These are phyloP conservation scores for Protomyces lactucae-debilis DNA, from an alignment of 1,139 yeast species.

Conservation along the genomic window DNA sequence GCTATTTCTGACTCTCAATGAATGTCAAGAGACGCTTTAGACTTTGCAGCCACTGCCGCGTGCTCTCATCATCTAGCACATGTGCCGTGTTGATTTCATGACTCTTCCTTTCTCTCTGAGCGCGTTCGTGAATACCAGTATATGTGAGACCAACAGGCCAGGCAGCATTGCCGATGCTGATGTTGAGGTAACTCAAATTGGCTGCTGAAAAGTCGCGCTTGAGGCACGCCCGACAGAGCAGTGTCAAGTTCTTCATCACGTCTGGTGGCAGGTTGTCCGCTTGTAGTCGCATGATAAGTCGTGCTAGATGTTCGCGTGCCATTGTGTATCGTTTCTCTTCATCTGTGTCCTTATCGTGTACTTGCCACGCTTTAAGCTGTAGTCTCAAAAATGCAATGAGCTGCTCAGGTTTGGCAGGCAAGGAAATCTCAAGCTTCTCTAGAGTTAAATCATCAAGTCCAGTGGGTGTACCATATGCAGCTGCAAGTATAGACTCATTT, in stretches of 20 bases:
- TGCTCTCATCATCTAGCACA: constrained; percentile 71
- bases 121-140: constrained; percentile 74
- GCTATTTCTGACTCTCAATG: constrained; percentile 32
- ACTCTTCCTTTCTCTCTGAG: constrained; percentile 49
- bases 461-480: not conserved
- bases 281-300: constrained; percentile 57
- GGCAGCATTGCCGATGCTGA: constrained; percentile 82
- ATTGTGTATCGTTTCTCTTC: not conserved
- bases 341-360: not conserved
- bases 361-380: not conserved
- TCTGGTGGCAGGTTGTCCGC: constrained; percentile 45
- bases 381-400: not conserved
- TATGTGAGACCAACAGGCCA: constrained; percentile 88
- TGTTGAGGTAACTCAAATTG: constrained; percentile 63
- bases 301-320: constrained; percentile 48
- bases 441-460: constrained; percentile 43
- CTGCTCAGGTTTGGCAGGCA: constrained; percentile 27
- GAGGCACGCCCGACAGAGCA: constrained; percentile 60
- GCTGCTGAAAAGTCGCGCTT: constrained; percentile 52
- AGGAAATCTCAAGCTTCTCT: constrained; percentile 41
- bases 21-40: constrained; percentile 62
- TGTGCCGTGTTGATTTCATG: constrained; percentile 49
- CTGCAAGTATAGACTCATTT: not conserved
- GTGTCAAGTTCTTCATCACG: constrained; percentile 54
- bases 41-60: constrained; percentile 72